Percentiles rank a stretch among this genome's conserved stretches.
Conservation (phyloP, 768 basidiomycete genomes). For the Leucocoprinus sp. region DNA sequence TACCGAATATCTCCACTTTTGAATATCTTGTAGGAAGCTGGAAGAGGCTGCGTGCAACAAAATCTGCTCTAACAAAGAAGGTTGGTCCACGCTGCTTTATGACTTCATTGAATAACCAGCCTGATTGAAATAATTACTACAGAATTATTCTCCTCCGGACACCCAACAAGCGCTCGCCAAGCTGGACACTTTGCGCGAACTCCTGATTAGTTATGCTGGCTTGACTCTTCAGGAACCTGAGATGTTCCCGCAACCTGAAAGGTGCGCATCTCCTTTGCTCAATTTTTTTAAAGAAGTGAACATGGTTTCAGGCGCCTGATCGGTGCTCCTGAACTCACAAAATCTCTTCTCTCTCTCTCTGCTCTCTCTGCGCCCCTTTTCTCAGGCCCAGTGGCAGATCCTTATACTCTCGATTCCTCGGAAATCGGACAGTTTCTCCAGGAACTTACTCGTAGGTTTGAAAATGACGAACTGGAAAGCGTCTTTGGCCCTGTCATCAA, state of each 20-base stretch:
- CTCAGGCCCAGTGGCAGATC: constrained; percentile 34
- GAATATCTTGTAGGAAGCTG: constrained; percentile 89
- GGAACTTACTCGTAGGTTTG: constrained; percentile 77
- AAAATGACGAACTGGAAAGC: constrained; percentile 69
- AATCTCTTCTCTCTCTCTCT: constrained; percentile 68
- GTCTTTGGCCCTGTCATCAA: constrained; percentile 72
- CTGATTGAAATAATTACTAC: not conserved
- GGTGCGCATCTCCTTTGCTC: constrained; percentile 35
- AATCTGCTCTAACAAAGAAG: constrained; percentile 53
- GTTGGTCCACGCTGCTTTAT: constrained; percentile 23
- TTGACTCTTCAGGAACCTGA: constrained; percentile 85
- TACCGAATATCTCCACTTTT: constrained; percentile 75
- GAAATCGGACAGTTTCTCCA: constrained; percentile 77
- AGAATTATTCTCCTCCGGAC: constrained; percentile 59
- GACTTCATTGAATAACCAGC: not conserved
- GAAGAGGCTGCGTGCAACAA: constrained; percentile 69
- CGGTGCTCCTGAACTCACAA: constrained; percentile 77
- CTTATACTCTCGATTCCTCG: constrained; percentile 46
- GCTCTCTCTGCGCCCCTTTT: constrained; percentile 60
- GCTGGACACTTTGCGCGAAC: constrained; percentile 73
- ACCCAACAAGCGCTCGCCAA: constrained; percentile 49
- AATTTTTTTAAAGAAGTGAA: not conserved
- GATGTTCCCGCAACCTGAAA: constrained; percentile 87
- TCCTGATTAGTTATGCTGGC: constrained; percentile 84
- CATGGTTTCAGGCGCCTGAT: constrained; percentile 44